Evolutionary conservation across 345 rosid species (phyloP).

Genomic region (Murraya paniculata): DNA sequence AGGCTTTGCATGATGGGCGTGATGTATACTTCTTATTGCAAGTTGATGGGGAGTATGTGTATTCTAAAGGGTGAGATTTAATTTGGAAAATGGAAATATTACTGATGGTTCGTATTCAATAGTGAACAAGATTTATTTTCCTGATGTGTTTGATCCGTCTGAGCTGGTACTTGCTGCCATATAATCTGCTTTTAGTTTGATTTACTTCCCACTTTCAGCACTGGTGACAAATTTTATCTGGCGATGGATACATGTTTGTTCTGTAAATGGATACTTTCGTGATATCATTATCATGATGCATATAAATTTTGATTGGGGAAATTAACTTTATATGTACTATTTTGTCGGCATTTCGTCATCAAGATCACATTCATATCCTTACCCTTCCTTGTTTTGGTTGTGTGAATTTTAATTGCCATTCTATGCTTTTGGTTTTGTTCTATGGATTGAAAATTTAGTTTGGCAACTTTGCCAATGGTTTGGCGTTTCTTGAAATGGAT

Average conservation of each 20-base stretch:
- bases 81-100: not conserved
- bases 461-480: slow-evolving; percentile 6
- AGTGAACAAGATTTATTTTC: not conserved
- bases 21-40: slow-evolving; percentile 77
- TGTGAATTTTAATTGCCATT: not conserved
- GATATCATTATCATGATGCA: not conserved
- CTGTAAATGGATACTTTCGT: not conserved
- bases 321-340: not conserved
- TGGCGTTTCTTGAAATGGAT: slow-evolving; percentile 9
- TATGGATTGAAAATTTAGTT: slow-evolving; percentile 1
- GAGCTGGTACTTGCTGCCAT: not conserved
- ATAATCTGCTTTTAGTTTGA: not conserved
- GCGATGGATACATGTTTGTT: not conserved
- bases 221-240: not conserved
- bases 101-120: not conserved
- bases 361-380: not conserved
- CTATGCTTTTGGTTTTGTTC: not conserved
- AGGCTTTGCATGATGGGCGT: slow-evolving; percentile 95
- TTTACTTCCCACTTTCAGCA: not conserved
- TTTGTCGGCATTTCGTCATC: not conserved
- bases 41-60: slow-evolving; percentile 81
- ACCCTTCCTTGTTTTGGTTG: not conserved
- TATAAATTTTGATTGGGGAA: not conserved
- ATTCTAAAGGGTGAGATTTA: slow-evolving; percentile 66
- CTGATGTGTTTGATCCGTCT: not conserved